phyloP scores from a whole-genome alignment of 2,329 filamentous ascomycete genomes.

The Aspergillus sp. region DNA sequence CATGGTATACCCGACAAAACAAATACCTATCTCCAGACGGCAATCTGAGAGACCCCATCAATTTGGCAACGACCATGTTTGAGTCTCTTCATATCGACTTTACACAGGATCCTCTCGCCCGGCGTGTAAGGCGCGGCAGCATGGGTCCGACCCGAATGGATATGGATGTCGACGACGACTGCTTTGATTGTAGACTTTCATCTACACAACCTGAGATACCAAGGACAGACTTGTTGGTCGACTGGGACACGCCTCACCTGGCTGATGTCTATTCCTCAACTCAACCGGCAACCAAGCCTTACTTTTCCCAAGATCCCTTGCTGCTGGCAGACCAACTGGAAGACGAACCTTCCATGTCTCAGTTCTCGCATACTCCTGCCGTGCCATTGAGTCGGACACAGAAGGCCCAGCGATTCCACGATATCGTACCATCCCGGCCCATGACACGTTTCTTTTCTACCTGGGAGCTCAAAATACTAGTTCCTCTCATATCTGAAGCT shows the following conservation, averaged over 20 bases:
- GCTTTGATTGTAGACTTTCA: slow-evolving; percentile 52
- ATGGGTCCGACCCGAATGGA: slow-evolving; percentile 60
- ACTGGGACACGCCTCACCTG: slow-evolving; percentile 77
- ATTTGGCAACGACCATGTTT: slow-evolving; percentile 91
- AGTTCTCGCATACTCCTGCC: slow-evolving; percentile 75
- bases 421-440: slow-evolving; percentile 82
- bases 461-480: slow-evolving; percentile 67
- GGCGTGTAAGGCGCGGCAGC: slow-evolving; percentile 31
- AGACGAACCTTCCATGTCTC: slow-evolving; percentile 77
- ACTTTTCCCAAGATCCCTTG: slow-evolving; percentile 33
- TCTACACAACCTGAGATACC: slow-evolving; percentile 84
- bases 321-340: slow-evolving; percentile 61
- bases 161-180: slow-evolving; percentile 50
- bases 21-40: slow-evolving; percentile 70
- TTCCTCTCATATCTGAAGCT: slow-evolving; percentile 74
- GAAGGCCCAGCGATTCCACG: slow-evolving; percentile 78
- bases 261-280: slow-evolving; percentile 39
- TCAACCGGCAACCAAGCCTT: slow-evolving; percentile 39
- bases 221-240: slow-evolving; percentile 69
- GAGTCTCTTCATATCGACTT: slow-evolving; percentile 88
- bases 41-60: slow-evolving; percentile 70
- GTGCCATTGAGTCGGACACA: slow-evolving; percentile 84
- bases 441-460: slow-evolving; percentile 90
- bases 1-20: slow-evolving; percentile 88
- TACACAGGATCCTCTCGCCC: slow-evolving; percentile 58